These are phyloP conservation scores for Tardiomyces blankii DNA, from an alignment of 1,139 yeast species.

Conservation along the genomic window DNA sequence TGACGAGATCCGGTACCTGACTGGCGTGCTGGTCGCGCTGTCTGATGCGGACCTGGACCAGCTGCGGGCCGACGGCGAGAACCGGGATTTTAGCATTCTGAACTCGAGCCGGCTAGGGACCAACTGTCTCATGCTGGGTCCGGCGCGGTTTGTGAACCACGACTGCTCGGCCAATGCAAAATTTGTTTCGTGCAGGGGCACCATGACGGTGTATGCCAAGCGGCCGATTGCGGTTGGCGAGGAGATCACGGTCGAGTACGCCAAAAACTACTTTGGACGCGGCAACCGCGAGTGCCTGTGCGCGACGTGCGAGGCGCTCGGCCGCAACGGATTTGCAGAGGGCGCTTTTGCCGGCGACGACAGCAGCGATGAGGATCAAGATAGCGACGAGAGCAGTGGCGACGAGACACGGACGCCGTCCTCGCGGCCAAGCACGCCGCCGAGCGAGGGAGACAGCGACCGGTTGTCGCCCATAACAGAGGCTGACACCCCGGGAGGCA, in stretches of 20 bases:
- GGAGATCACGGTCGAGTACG: slow-evolving; percentile 35
- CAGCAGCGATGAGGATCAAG: slow-evolving; percentile 7
- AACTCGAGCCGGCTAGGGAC: slow-evolving; percentile 26
- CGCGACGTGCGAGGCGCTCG: slow-evolving; percentile 30
- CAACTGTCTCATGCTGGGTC: slow-evolving; percentile 36
- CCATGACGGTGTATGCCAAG: slow-evolving; percentile 23
- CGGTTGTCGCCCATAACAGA: no score
- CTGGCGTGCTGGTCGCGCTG: slow-evolving; percentile 31
- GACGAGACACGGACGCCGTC: not conserved
- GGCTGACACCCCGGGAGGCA: no score
- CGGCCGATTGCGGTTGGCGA: slow-evolving; percentile 31
- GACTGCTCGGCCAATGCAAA: slow-evolving; percentile 34
- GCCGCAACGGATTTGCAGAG: slow-evolving; percentile 14
- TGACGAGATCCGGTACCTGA: slow-evolving; percentile 27
- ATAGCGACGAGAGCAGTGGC: slow-evolving; percentile 5
- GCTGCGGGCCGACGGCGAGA: slow-evolving; percentile 15
- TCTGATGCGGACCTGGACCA: slow-evolving; percentile 25
- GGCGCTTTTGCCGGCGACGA: slow-evolving; percentile 3
- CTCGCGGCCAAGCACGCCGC: not conserved
- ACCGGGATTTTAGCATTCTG: slow-evolving; percentile 33
- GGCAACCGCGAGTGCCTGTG: slow-evolving; percentile 34
- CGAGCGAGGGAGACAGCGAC: not conserved
- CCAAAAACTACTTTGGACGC: slow-evolving; percentile 33
- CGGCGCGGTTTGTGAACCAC: slow-evolving; percentile 38
- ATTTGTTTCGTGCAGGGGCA: slow-evolving; percentile 23